Conservation (phyloP, 352 stramenopile genomes). For the Globisporangium okanoganense region DNA sequence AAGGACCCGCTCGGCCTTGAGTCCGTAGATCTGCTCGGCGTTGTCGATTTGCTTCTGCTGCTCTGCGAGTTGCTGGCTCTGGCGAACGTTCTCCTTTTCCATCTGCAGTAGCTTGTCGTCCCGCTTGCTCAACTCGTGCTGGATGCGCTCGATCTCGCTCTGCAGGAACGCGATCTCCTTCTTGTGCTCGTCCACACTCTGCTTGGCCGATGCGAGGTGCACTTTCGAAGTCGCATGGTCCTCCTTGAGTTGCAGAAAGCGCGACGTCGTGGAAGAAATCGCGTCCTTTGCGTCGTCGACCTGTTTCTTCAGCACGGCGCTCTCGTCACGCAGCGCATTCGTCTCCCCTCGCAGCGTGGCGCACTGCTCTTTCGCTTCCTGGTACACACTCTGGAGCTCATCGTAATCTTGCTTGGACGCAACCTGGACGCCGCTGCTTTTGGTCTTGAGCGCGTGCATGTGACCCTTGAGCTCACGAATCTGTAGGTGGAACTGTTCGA, state of each 20-base stretch:
- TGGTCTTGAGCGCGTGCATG: slow-evolving; percentile 18
- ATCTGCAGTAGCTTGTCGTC: slow-evolving; percentile 26
- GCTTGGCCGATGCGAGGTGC: slow-evolving; percentile 29
- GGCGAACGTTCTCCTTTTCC: slow-evolving; percentile 16
- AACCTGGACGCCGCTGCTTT: slow-evolving; percentile 13
- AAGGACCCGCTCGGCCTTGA: slow-evolving; percentile 20
- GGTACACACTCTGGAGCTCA: slow-evolving; percentile 19
- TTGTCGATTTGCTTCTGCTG: slow-evolving; percentile 19
- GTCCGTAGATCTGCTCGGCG: slow-evolving; percentile 16
- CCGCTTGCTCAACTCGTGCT: slow-evolving; percentile 27
- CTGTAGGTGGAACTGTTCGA: slow-evolving; percentile 15
- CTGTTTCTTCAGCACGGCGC: slow-evolving; percentile 30
- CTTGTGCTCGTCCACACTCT: slow-evolving; percentile 31
- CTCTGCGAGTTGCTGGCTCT: slow-evolving; percentile 18
- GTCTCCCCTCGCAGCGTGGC: slow-evolving; percentile 48
- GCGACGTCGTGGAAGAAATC: slow-evolving; percentile 34
- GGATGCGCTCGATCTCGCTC: slow-evolving; percentile 35
- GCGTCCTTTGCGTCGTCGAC: slow-evolving; percentile 33
- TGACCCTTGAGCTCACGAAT: slow-evolving; percentile 33
- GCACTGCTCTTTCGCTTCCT: slow-evolving; percentile 31
- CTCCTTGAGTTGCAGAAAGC: slow-evolving; percentile 61
- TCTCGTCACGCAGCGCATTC: slow-evolving; percentile 50
- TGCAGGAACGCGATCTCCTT: slow-evolving; percentile 35
- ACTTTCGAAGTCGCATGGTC: slow-evolving; percentile 50
- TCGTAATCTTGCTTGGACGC: slow-evolving; percentile 22